Evolutionary conservation across 2,329 filamentous ascomycete species (phyloP), one percentile per base, ranked within the genome.

Genomic region (Exophiala xenobiotica): DNA sequence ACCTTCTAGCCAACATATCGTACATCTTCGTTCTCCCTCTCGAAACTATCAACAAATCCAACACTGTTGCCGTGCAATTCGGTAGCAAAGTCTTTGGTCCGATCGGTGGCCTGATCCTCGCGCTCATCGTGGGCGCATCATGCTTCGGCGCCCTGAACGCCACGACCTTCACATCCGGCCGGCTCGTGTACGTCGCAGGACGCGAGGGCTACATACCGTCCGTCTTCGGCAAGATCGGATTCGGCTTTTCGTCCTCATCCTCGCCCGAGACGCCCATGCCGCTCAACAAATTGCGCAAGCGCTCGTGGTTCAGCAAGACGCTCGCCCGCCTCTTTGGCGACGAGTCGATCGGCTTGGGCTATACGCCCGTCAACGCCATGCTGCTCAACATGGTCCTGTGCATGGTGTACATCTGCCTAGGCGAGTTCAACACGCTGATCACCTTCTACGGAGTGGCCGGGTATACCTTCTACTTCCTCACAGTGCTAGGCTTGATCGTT

Each of bases 371-470:
- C 58, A 87, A 91, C 61, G 93, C 93, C 5, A 88, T 97, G 72
- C 65, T 87, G 1, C 82, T 97, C 61, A 99, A 99, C 69, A 79
- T 80, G 33, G 60, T 73, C 3, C 73, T 99, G 18, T 95, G 90
- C 1, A 73, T 80, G 3, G 73, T 79, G 1, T 99, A 97, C 73
- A 84, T 96, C 56, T 65, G 87, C 2, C 83, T 95, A 4, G 93
- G 93, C 70, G 90, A 96, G 68, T 97, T 99, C 67, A 79, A 83
- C 46, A 96, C 92, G 0, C 80, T 99, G 2, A 80, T 97, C 51
- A 97, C 93, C 0, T 99, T 99, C 68, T 97, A 97, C 72, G 93
- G 93, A 50, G 93, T 99, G 9, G 93, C 93, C 0, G 91, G 91
- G 11, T 99, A 99, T 68, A 89, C 89, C 0, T 99, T 99, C 67